Conservation (phyloP, 805 yeast species). For the Saccharomycopsis fibuligera region DNA sequence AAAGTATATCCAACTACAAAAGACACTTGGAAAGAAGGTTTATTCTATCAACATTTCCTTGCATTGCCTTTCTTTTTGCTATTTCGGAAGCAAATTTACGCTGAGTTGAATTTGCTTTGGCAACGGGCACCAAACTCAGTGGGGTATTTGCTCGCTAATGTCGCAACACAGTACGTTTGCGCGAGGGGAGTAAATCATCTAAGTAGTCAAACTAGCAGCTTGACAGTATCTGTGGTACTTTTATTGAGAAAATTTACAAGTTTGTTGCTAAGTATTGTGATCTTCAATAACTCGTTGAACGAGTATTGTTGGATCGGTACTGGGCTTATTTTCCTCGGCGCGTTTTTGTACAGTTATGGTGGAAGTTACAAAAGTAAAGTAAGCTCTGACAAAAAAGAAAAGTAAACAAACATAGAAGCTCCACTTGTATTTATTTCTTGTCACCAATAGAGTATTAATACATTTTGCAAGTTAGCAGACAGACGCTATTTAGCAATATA, state of each 20-base stretch:
- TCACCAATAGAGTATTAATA: too few relatives aligned
- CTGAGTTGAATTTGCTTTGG: not conserved
- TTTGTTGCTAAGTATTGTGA: slow-evolving; percentile 44
- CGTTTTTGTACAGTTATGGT: slow-evolving; percentile 36
- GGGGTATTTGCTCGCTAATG: slow-evolving; percentile 34
- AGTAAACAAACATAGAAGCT: not conserved
- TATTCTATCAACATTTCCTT: slow-evolving; percentile 54
- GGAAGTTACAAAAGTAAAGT: not conserved
- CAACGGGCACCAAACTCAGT: not conserved
- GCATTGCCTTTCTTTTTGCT: slow-evolving; percentile 48
- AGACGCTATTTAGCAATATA: too few relatives aligned
- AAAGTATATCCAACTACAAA: slow-evolving; percentile 31
- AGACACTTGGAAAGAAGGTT: slow-evolving; percentile 52
- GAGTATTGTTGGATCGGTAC: slow-evolving; percentile 41
- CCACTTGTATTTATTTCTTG: too few relatives aligned
- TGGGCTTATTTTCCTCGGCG: slow-evolving; percentile 47
- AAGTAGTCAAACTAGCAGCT: slow-evolving; percentile 50
- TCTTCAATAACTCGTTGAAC: slow-evolving; percentile 43
- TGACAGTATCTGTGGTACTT: slow-evolving; percentile 56
- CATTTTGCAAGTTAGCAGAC: too few relatives aligned
- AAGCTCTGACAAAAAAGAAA: not conserved
- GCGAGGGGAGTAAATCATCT: slow-evolving; percentile 61
- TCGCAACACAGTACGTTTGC: slow-evolving; percentile 53
- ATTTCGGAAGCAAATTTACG: slow-evolving; percentile 29
- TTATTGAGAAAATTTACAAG: slow-evolving; percentile 58